Conservation (phyloP, 192 early-diverging fungal genomes). For the Piromyces sp. region DNA sequence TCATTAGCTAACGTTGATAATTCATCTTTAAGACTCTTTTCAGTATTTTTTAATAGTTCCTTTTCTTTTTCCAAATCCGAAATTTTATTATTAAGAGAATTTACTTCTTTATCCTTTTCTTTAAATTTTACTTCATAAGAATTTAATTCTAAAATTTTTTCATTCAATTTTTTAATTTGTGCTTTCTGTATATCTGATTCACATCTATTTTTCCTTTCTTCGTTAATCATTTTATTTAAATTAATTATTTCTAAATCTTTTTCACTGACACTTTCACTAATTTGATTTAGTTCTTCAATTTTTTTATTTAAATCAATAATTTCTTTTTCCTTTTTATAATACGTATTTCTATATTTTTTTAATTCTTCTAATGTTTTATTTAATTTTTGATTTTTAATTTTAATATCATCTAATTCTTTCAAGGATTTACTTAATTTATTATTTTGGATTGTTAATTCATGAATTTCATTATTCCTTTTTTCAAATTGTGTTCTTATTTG, state of each 20-base stretch:
- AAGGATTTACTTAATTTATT: not conserved
- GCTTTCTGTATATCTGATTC: not conserved
- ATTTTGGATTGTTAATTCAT: not conserved
- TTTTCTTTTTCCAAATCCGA: not conserved
- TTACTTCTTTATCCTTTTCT: not conserved
- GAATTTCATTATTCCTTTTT: not conserved
- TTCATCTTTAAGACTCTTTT: not conserved
- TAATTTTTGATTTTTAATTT: not conserved
- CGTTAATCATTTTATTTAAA: not conserved
- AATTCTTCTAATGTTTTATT: not conserved
- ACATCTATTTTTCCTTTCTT: not conserved
- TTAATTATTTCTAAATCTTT: not conserved
- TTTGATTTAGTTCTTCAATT: not conserved
- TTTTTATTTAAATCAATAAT: not conserved
- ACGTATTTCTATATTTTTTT: not conserved
- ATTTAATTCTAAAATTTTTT: not conserved
- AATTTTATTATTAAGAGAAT: not conserved
- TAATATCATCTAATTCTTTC: not conserved
- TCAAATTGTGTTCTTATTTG: not conserved
- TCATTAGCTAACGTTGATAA: not conserved
- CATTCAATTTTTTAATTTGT: not conserved
- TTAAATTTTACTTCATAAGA: not conserved
- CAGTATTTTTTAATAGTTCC: not conserved
- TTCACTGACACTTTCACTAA: not conserved
- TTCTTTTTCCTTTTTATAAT: not conserved